Conservation (phyloP, 371 early-diverging fungal species). For the Pancytospora philotis region DNA sequence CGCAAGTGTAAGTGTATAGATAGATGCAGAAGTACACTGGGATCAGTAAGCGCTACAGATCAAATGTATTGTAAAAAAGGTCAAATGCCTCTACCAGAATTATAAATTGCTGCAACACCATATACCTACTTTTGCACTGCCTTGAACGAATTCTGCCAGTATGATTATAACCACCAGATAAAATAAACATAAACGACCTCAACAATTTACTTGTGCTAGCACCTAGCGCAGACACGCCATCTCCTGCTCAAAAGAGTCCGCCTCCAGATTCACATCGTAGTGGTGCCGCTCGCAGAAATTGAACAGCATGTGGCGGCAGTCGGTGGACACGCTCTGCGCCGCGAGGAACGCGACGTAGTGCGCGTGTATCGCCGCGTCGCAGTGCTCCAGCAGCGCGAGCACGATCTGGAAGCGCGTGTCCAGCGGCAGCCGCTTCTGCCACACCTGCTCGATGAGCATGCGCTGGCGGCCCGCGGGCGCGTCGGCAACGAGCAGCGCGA, state of each 20-base stretch:
- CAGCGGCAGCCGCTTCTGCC: background rate
- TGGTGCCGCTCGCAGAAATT: constrained; percentile 14
- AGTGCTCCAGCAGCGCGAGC: background rate
- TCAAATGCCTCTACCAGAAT: no score
- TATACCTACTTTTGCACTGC: no score
- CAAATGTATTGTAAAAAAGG: no score
- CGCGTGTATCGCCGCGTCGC: background rate
- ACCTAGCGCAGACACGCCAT: background rate
- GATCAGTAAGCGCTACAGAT: no score
- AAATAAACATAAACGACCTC: no score
- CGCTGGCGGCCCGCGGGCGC: background rate
- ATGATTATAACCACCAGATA: no score
- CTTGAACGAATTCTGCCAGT: no score
- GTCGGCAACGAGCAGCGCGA: background rate
- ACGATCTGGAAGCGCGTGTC: background rate
- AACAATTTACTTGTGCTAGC: no score
- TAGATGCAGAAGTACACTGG: no score
- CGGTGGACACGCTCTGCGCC: background rate
- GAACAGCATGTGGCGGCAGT: background rate
- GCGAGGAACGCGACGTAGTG: background rate
- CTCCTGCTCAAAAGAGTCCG: constrained; percentile 12
- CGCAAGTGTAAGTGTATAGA: no score
- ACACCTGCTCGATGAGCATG: background rate
- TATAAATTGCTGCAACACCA: no score
- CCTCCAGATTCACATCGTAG: background rate